Percentiles rank a stretch among this genome's conserved stretches.
phyloP scores from a whole-genome alignment of 2,329 filamentous ascomycete species.

The Herpotrichia juniperi region DNA sequence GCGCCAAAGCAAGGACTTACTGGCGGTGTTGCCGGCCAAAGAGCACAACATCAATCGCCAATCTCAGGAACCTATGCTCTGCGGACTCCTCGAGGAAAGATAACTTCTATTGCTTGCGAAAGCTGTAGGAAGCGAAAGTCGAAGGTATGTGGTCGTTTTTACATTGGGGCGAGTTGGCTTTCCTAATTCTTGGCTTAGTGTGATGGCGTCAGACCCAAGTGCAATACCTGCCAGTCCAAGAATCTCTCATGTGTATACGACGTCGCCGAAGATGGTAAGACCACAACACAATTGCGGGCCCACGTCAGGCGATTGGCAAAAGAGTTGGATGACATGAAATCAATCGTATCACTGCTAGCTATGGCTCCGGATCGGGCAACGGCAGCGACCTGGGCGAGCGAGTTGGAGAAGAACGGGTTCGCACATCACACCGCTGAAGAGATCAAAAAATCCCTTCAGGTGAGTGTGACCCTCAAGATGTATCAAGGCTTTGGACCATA shows the following conservation, averaged over 20 bases:
- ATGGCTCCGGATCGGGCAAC: conserved; percentile 42
- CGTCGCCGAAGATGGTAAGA: conserved; percentile 47
- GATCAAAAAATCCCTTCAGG: conserved; percentile 44
- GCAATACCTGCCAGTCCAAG: conserved; percentile 47
- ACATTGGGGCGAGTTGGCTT: not conserved
- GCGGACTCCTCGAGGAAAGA: conserved; percentile 45
- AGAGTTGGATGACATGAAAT: conserved; percentile 48
- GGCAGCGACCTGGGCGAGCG: conserved; percentile 42
- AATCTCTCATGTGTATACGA: conserved; percentile 46
- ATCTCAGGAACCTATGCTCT: conserved; percentile 45
- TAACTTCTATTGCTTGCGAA: conserved; percentile 48
- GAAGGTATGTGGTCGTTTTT: conserved; percentile 30
- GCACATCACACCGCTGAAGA: conserved; percentile 45
- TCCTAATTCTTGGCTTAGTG: conserved; percentile 32
- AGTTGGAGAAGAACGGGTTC: conserved; percentile 46
- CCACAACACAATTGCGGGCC: conserved; percentile 44
- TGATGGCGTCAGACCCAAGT: conserved; percentile 45
- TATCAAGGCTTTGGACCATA: not conserved
- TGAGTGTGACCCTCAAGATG: conserved; percentile 13
- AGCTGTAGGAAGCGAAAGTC: conserved; percentile 48
- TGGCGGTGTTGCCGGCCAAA: conserved; percentile 35
- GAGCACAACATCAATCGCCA: conserved; percentile 41
- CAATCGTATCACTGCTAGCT: conserved; percentile 41
- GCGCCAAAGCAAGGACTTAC: conserved; percentile 44
- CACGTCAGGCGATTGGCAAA: conserved; percentile 45